Conservation (phyloP, 2,329 filamentous ascomycete species). For the Endoconidiophora laricicola region DNA sequence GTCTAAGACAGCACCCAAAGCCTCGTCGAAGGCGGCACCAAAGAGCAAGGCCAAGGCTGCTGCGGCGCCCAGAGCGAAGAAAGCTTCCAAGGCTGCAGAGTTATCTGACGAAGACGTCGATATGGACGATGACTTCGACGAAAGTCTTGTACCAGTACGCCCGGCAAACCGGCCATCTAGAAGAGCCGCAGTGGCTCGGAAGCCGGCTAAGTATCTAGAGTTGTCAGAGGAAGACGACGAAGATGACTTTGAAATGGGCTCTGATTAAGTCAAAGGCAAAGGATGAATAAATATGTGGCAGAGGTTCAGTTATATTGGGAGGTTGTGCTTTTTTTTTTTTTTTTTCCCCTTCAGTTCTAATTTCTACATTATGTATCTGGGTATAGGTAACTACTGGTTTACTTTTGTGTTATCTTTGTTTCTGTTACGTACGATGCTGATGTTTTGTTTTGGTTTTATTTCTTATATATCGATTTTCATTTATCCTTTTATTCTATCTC, state of each 20-base stretch:
- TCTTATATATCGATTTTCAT: background rate
- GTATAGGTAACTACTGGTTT: too few species aligned
- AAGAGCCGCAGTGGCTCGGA: conserved; percentile 14
- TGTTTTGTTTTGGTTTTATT: background rate
- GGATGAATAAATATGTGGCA: background rate
- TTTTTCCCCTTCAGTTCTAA: background rate
- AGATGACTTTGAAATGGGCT: conserved; percentile 12
- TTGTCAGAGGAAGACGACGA: conserved; percentile 9
- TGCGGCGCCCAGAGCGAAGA: background rate
- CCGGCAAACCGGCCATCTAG: background rate
- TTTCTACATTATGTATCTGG: too few species aligned
- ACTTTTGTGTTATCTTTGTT: background rate
- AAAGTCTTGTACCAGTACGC: conserved; percentile 11
- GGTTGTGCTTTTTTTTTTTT: background rate
- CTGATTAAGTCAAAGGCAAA: conserved; percentile 4
- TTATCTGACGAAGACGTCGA: conserved; percentile 22
- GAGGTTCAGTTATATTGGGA: background rate
- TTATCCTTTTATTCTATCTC: too few species aligned
- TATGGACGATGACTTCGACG: conserved; percentile 30
- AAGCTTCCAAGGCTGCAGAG: background rate
- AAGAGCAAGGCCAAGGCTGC: background rate
- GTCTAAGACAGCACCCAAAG: background rate
- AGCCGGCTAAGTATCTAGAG: conserved; percentile 14
- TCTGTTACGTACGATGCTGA: background rate
- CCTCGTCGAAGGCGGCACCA: background rate